Evolutionary conservation across 148 eudicot genomes (phyloP).

Genomic region (Bassia scoparia): DNA sequence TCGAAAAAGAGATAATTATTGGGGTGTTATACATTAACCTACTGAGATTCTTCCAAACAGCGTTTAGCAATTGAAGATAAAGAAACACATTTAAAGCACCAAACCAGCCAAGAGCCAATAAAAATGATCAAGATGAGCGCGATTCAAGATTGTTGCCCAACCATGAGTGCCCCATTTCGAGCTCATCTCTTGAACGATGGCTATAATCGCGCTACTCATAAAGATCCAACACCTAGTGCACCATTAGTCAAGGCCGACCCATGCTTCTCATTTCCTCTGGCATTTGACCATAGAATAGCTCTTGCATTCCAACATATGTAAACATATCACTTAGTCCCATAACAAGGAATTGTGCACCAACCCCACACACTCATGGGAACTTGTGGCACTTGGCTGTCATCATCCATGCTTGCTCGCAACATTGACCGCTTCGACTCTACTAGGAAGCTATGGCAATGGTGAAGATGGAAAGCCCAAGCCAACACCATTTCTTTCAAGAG

Average conservation of each 20-base stretch:
- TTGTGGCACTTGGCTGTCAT: slow-evolving; percentile 31
- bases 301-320: slow-evolving; percentile 62
- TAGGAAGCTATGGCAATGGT: slow-evolving; percentile 49
- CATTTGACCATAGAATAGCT: slow-evolving; percentile 74
- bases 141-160: slow-evolving; percentile 44
- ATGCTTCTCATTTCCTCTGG: slow-evolving; percentile 66
- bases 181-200: slow-evolving; percentile 40
- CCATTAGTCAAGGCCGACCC: slow-evolving; percentile 61
- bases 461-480: slow-evolving; percentile 39
- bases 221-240: slow-evolving; percentile 50
- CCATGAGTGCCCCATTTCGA: slow-evolving; percentile 40
- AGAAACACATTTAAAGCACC: slow-evolving; percentile 40
- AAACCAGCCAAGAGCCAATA: slow-evolving; percentile 60
- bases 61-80: slow-evolving; percentile 33
- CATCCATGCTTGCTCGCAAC: slow-evolving; percentile 39
- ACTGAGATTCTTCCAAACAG: slow-evolving; percentile 50
- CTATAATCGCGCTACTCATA: slow-evolving; percentile 48
- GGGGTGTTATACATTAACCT: too few relatives aligned
- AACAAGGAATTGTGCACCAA: slow-evolving; percentile 50
- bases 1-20: too few relatives aligned
- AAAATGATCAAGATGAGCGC: slow-evolving; percentile 44
- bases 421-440: slow-evolving; percentile 48
- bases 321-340: slow-evolving; percentile 52
- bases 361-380: slow-evolving; percentile 60
- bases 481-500: slow-evolving; percentile 53